Conservation (phyloP, 2,329 filamentous ascomycete species). For the Colletotrichum neosansevieriae region DNA sequence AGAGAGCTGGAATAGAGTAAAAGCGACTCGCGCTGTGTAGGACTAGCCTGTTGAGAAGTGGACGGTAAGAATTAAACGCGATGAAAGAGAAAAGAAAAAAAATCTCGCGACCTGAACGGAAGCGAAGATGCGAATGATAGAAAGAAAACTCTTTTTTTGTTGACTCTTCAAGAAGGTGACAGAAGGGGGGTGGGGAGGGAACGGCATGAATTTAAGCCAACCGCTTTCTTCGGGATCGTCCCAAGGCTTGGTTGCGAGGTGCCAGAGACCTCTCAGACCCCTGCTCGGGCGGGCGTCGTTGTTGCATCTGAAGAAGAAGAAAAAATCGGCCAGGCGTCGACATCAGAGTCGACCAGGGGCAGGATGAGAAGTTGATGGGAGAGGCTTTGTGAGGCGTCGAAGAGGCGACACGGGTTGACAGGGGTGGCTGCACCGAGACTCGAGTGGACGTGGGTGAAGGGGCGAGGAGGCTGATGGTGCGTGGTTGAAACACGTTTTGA, state of each 20-base stretch:
- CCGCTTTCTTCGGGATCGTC: slow-evolving; percentile 50
- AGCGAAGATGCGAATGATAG: slow-evolving; percentile 18
- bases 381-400: not conserved
- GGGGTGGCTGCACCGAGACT: slow-evolving; percentile 19
- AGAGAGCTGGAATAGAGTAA: slow-evolving; percentile 31
- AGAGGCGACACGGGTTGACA: slow-evolving; percentile 4
- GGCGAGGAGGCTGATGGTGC: slow-evolving; percentile 40
- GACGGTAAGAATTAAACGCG: slow-evolving; percentile 40
- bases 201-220: slow-evolving; percentile 58
- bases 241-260: slow-evolving; percentile 41
- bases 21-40: slow-evolving; percentile 63
- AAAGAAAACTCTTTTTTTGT: slow-evolving; percentile 27
- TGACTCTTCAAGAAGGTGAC: slow-evolving; percentile 30
- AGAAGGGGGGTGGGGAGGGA: slow-evolving; percentile 44
- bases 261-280: slow-evolving; percentile 42
- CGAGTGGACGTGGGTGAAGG: slow-evolving; percentile 26
- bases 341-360: slow-evolving; percentile 21
- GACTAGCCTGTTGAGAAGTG: slow-evolving; percentile 60
- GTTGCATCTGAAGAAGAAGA: slow-evolving; percentile 32
- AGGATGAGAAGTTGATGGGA: slow-evolving; percentile 21
- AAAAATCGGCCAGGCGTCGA: slow-evolving; percentile 10
- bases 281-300: slow-evolving; percentile 44
- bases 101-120: slow-evolving; percentile 25
- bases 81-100: slow-evolving; percentile 45
- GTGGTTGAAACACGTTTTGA: slow-evolving; percentile 50